Evolutionary conservation across 768 basidiomycete species (phyloP).

Genomic region (Agaricus blazei): DNA sequence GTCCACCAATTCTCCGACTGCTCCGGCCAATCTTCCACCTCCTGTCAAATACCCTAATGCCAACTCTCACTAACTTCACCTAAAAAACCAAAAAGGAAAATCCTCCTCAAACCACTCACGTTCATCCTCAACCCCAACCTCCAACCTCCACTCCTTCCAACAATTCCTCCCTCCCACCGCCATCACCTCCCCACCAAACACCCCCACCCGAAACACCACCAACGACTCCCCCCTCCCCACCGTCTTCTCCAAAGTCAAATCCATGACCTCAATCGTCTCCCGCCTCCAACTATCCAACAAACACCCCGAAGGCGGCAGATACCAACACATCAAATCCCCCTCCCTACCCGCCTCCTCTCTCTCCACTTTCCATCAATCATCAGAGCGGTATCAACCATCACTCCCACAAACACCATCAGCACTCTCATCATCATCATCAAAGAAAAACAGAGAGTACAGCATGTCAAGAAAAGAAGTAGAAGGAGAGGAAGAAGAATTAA

Average conservation of each 20-base stretch:
- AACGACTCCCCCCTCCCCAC: background rate
- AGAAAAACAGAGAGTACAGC: background rate
- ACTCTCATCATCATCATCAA: background rate
- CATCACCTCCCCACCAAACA: background rate
- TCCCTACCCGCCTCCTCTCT: background rate
- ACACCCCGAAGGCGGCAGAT: background rate
- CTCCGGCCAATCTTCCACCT: too few species aligned
- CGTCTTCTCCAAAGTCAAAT: conserved; percentile 2
- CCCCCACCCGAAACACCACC: background rate
- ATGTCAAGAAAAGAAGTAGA: background rate
- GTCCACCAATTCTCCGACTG: too few species aligned
- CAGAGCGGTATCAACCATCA: background rate
- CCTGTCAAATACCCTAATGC: too few species aligned
- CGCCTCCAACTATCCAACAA: background rate
- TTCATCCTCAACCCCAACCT: background rate
- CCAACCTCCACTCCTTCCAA: conserved; percentile 1
- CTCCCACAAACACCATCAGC: background rate
- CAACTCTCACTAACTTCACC: too few species aligned
- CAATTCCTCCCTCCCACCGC: conserved; percentile 2
- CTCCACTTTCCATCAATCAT: background rate
- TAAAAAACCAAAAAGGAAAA: background rate
- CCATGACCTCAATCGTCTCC: background rate
- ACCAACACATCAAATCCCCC: background rate
- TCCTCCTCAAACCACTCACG: background rate
- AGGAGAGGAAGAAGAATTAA: background rate